Conservation (phyloP, 331 rosid species). For the Saraca asoca region DNA sequence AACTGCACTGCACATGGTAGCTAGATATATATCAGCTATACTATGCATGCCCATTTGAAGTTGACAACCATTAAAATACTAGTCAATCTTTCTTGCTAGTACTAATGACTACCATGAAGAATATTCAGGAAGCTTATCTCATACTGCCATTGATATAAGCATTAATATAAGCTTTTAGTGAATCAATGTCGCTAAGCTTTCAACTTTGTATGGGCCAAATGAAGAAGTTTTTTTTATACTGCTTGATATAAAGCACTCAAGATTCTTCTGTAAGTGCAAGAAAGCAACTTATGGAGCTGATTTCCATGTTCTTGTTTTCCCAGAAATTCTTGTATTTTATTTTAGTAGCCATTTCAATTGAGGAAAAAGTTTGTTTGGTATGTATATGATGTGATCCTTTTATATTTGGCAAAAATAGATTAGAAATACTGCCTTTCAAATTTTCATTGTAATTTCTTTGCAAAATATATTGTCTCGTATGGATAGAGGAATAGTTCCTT, state of each 20-base stretch:
- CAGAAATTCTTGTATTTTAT: conserved; percentile 7
- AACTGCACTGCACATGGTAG: too few species aligned
- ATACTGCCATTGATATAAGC: conserved; percentile 25
- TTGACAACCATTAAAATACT: conserved; percentile 15
- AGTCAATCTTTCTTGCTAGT: conserved; percentile 42
- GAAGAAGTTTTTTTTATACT: conserved; percentile 14
- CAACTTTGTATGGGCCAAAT: conserved; percentile 24
- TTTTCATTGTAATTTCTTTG: not conserved
- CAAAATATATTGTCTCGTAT: not conserved
- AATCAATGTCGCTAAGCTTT: conserved; percentile 22
- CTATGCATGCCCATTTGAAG: not conserved
- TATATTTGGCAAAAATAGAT: too few species aligned
- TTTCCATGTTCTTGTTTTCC: conserved; percentile 14
- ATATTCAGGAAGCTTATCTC: conserved; percentile 9
- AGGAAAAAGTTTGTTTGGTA: not conserved
- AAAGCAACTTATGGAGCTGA: conserved; percentile 10
- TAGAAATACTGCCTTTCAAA: conserved; percentile 1
- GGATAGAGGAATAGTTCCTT: not conserved
- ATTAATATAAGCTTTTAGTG: conserved; percentile 24
- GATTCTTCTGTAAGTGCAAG: conserved; percentile 7
- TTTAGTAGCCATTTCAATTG: not conserved
- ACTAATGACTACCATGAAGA: conserved; percentile 12
- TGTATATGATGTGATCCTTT: not conserved
- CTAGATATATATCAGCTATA: too few species aligned
- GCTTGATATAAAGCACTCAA: not conserved